phyloP scores from a whole-genome alignment of 257 asterid genomes.

The Eustoma russellianum region DNA sequence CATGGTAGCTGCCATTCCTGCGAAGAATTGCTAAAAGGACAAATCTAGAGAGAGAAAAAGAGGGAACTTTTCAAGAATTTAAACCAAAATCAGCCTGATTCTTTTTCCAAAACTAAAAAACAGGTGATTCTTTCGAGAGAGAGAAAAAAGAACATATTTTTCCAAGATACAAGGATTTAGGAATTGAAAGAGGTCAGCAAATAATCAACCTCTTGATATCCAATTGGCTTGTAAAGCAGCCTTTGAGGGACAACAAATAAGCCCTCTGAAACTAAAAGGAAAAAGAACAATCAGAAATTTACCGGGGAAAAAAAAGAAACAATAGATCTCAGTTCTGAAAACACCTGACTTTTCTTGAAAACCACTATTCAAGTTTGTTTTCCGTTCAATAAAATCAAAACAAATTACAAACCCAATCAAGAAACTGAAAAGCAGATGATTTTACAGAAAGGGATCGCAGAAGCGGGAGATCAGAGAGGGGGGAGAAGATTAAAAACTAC shows the following conservation, averaged over 20 bases:
- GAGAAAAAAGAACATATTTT: background rate
- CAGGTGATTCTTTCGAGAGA: slow-evolving; percentile 18
- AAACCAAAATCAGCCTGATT: slow-evolving; percentile 31
- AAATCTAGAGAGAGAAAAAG: background rate
- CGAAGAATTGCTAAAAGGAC: background rate
- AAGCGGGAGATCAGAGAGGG: slow-evolving; percentile 61
- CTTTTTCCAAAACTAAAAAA: slow-evolving; percentile 53
- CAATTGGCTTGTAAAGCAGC: slow-evolving; percentile 16
- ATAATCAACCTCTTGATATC: slow-evolving; percentile 49
- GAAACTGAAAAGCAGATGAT: slow-evolving; percentile 45
- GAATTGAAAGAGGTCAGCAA: slow-evolving; percentile 42
- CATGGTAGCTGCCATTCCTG: slow-evolving; percentile 64
- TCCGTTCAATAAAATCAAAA: slow-evolving; percentile 17
- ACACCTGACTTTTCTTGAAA: slow-evolving; percentile 52
- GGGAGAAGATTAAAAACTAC: slow-evolving; percentile 5
- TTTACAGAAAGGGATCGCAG: slow-evolving; percentile 79
- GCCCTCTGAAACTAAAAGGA: slow-evolving; percentile 34
- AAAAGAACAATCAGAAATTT: background rate
- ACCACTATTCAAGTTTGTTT: slow-evolving; percentile 40
- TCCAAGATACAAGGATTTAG: slow-evolving; percentile 4
- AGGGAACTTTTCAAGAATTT: background rate
- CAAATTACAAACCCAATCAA: slow-evolving; percentile 34
- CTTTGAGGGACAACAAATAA: slow-evolving; percentile 50
- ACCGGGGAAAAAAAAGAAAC: no score
- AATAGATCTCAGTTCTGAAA: slow-evolving; percentile 52